Base-by-base conservation (phyloP, 441 rosid genomes). In the Euphorbia celastroides region DNA sequence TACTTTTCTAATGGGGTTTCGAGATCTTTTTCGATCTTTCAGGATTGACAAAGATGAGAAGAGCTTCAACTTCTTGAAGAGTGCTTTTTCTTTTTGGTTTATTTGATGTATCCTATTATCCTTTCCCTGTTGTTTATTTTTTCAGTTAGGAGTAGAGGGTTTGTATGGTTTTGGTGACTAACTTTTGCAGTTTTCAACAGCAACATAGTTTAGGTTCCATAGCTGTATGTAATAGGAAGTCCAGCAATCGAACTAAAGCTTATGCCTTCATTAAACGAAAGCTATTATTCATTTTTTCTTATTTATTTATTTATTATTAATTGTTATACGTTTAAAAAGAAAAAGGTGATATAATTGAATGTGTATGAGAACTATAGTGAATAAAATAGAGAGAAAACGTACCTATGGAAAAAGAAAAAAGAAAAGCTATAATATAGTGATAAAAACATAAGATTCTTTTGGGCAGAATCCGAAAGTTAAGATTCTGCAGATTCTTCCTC, bases 21-120 rank as follows among this genome's bases (percentile, higher is more conserved):
- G 31, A 70, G 74, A 61, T 73, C 80, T 23, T 80, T 89, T 65
- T 78, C 83, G 7, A 70, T 75, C 66, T 79, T 81, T 59, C 71
- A 77, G 38, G 74, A 79, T 64, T 81, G 70, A 74, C 12, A n/a
- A 38, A 32, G 56, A 41, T 23, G 57, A 19, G 16, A 32, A 44
- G 12, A 67, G 27, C 14, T 28, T 23, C 23, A 1, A 22, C n/a
- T 28, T 46, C 26, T 32, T 23, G 44, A 26, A 9, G 52, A 65
- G n/a, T 20, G 34, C 20, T 34, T 34, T 34, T 34, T 3, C 14
- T 32, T 56, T 50, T 61, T 27, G 28, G 10, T 14, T 14, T 44
- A 44, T 44, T 48, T 22, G 19, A 67, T 27, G 22, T 20, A 19
- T 51, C 48, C 57, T 58, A 14, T 38, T 31, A 30, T 23, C 57